Evolutionary conservation across 768 basidiomycete genomes (phyloP).

Genomic region (Hysterangium stoloniferum): DNA sequence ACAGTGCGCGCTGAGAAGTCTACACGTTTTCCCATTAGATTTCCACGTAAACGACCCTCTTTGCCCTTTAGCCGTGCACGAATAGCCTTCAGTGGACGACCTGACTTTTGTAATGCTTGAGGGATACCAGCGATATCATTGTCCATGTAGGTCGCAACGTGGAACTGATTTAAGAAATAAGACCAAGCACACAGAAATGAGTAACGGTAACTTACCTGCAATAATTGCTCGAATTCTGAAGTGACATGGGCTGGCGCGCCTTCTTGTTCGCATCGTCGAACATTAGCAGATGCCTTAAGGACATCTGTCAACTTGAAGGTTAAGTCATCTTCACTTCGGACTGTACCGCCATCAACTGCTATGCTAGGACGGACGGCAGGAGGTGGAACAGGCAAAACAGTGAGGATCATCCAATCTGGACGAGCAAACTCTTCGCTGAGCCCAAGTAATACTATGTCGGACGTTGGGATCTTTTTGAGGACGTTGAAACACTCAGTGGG

Average conservation of each 20-base stretch:
- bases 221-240: conserved; percentile 89
- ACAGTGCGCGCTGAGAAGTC: conserved; percentile 99
- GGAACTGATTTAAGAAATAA: conserved; percentile 52
- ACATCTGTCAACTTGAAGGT: conserved; percentile 98
- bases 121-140: conserved; percentile 98
- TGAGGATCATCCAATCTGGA: conserved; percentile 99
- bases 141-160: conserved; percentile 99
- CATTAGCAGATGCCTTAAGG: conserved; percentile 89
- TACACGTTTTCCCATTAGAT: conserved; percentile 99
- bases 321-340: conserved; percentile 96
- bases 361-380: conserved; percentile 98
- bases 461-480: conserved; percentile 92
- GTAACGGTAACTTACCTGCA: conserved; percentile 57
- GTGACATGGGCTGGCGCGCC: conserved; percentile 95
- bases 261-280: conserved; percentile 89
- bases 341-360: conserved; percentile 91
- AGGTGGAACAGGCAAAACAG: conserved; percentile 94
- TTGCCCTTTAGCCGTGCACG: conserved; percentile 98
- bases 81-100: conserved; percentile 96
- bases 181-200: conserved; percentile 1
- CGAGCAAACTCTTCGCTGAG: conserved; percentile 93
- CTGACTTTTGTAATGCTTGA: conserved; percentile 94
- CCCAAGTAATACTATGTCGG: conserved; percentile 82
- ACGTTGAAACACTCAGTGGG: conserved; percentile 88
- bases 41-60: conserved; percentile 95